A percentile compares a stretch with the other conserved stretches of the same genome.
These are phyloP conservation scores for Didymella exigua DNA, from an alignment of 2,329 filamentous ascomycete genomes.

Conservation along the genomic window DNA sequence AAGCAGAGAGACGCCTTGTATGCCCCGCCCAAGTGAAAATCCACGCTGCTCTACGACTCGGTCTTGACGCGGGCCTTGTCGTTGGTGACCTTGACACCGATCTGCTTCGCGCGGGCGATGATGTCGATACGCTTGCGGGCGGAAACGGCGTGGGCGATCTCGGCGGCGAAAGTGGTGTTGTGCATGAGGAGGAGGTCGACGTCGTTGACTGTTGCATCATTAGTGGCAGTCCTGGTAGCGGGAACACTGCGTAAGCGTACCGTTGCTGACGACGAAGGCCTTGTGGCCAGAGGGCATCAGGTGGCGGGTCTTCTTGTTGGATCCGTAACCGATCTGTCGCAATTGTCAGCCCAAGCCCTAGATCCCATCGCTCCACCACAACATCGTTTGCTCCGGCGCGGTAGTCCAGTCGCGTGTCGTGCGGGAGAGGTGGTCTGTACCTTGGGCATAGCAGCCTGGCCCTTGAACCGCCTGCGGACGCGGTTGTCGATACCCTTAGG, in stretches of 20 bases:
- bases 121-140: conserved; percentile 99
- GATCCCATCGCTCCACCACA: neutral
- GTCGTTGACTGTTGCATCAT: conserved; percentile 66
- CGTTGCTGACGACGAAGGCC: conserved; percentile 98
- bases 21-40: conserved; percentile 42
- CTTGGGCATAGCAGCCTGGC: conserved; percentile 95
- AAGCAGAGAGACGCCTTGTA: conserved; percentile 49
- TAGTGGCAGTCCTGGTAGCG: conserved; percentile 23
- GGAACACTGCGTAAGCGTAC: conserved; percentile 25
- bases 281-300: conserved; percentile 99
- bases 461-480: conserved; percentile 96
- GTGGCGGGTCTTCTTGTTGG: conserved; percentile 99
- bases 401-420: neutral
- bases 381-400: neutral
- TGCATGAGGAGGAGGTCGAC: conserved; percentile 99
- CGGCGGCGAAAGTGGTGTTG: conserved; percentile 98
- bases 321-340: conserved; percentile 90
- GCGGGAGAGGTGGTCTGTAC: conserved; percentile 62
- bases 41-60: conserved; percentile 65
- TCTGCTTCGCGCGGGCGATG: conserved; percentile 93
- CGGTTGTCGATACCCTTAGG: conserved; percentile 99
- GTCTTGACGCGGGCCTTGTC: conserved; percentile 98
- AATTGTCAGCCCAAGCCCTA: conserved; percentile 37
- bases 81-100: conserved; percentile 99
- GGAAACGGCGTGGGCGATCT: conserved; percentile 98